Base-by-base conservation (phyloP, 805 yeast species). In the Cyberlindnera lachancei region DNA sequence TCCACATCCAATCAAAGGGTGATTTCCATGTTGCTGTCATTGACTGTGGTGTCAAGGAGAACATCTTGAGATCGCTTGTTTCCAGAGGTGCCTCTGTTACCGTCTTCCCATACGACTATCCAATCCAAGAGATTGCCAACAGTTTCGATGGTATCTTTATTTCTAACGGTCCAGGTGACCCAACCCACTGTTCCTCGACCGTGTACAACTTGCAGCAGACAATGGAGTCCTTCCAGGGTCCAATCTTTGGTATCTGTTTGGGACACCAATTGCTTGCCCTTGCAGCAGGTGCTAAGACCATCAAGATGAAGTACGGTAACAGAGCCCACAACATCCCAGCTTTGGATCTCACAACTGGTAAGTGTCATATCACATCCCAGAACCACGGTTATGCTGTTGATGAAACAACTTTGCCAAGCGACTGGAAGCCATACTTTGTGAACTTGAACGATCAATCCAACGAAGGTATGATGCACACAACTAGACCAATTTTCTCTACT, bases 241-340 rank as follows among this genome's bases (percentile, higher is more conserved):
- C 99, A 37, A 82, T 92, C 46, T 92, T 92, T 56, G 99, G 99
- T 48, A 94, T 92, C 53, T 94, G 98, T 63, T 68, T 92, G 46
- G 99, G 99, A 27, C 98, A 92, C 64, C 99, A 94, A 66, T 71
- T 92, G 50, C 71, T 92, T 45, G 96, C 97, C 8, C 71, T 90
- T 42, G 98, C 98, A 11, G 72, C 87, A 12, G 98, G 97, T 36
- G 97, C 95, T 20, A 77, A 78, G 53, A 92, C 98, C 29, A 58
- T 80, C 52, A 92, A 94, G 64, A 70, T 92, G 72, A 88, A 86
- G 62, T 92, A 88, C 58, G 99, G 99, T 64, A 92, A 92, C 72
- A 81, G 98, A 64, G 99, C 96, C 18, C 98, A 94, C 65, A 92
- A 92, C 59, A 94, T 94, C 43, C 98, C 99, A 36, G 94, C 95